Percentiles rank a stretch among this genome's conserved stretches.
phyloP scores from a whole-genome alignment of 805 yeast genomes.

The Starmera pachycereana region DNA sequence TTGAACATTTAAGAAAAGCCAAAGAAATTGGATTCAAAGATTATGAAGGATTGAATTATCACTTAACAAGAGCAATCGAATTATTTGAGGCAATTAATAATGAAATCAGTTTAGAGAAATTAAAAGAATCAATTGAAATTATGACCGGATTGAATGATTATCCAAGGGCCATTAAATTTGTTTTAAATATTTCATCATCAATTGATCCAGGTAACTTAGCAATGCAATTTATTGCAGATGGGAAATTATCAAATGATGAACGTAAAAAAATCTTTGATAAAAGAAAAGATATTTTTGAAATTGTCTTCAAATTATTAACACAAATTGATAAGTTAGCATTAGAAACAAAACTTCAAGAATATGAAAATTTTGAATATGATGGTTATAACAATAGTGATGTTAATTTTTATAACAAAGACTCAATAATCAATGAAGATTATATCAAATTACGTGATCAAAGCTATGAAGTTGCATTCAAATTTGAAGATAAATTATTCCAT shows the following conservation, averaged over 20 bases:
- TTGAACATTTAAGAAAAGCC: conserved; percentile 84
- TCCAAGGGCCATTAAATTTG: conserved; percentile 79
- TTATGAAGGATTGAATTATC: conserved; percentile 56
- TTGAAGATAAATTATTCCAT: conserved; percentile 80
- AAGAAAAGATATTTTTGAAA: conserved; percentile 51
- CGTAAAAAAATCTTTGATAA: conserved; percentile 40
- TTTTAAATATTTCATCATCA: conserved; percentile 64
- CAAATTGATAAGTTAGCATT: conserved; percentile 60
- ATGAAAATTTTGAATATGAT: conserved; percentile 7
- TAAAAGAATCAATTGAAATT: conserved; percentile 70
- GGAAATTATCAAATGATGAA: conserved; percentile 38
- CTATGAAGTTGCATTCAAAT: conserved; percentile 62
- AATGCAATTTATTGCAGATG: conserved; percentile 43
- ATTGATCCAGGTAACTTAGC: conserved; percentile 54
- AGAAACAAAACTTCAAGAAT: conserved; percentile 17
- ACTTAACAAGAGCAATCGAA: conserved; percentile 60
- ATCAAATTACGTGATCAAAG: conserved; percentile 55
- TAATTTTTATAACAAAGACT: conserved; percentile 12
- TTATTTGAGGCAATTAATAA: conserved; percentile 74
- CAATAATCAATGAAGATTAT: conserved; percentile 33
- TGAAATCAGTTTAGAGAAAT: conserved; percentile 64
- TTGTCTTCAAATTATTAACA: conserved; percentile 66
- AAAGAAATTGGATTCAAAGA: conserved; percentile 65
- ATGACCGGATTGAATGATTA: conserved; percentile 71
- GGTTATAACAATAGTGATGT: conserved; percentile 1